Conservation (phyloP, 805 yeast genomes). For the Candida railenensis region DNA sequence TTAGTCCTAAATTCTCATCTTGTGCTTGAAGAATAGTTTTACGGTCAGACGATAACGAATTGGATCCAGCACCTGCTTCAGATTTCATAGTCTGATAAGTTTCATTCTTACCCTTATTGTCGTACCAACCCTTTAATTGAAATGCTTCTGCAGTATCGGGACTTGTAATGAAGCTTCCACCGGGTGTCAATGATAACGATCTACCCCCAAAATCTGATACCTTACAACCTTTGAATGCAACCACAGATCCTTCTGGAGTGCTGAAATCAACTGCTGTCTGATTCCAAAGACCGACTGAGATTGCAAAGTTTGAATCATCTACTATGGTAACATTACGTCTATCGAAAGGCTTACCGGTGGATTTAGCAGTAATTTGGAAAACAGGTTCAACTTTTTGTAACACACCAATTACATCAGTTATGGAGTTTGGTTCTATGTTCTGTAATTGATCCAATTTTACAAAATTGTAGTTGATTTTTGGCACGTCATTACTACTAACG, state of each 20-base stretch:
- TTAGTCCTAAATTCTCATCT: slow-evolving; percentile 65
- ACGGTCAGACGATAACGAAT: slow-evolving; percentile 51
- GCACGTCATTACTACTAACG: slow-evolving; percentile 56
- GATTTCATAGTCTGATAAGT: slow-evolving; percentile 60
- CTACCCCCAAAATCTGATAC: slow-evolving; percentile 89
- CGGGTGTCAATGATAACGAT: slow-evolving; percentile 73
- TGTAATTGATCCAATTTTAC: slow-evolving; percentile 66
- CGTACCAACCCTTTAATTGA: slow-evolving; percentile 92
- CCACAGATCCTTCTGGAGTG: slow-evolving; percentile 73
- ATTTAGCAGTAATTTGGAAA: slow-evolving; percentile 77
- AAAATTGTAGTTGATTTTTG: slow-evolving; percentile 76
- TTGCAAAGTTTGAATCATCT: slow-evolving; percentile 76
- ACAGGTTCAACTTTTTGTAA: slow-evolving; percentile 73
- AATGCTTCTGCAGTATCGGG: slow-evolving; percentile 92
- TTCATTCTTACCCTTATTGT: slow-evolving; percentile 66
- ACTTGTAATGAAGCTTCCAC: slow-evolving; percentile 71
- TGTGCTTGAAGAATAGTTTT: slow-evolving; percentile 66
- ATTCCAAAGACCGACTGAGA: slow-evolving; percentile 88
- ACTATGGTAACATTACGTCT: slow-evolving; percentile 87
- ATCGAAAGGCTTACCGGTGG: slow-evolving; percentile 87
- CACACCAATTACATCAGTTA: slow-evolving; percentile 86
- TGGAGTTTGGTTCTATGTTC: slow-evolving; percentile 64
- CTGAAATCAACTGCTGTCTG: slow-evolving; percentile 77
- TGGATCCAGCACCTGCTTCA: slow-evolving; percentile 40
- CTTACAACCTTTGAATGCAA: slow-evolving; percentile 89